Base-by-base conservation (phyloP, 805 yeast genomes). In the Teunomyces lycoperdinae region DNA sequence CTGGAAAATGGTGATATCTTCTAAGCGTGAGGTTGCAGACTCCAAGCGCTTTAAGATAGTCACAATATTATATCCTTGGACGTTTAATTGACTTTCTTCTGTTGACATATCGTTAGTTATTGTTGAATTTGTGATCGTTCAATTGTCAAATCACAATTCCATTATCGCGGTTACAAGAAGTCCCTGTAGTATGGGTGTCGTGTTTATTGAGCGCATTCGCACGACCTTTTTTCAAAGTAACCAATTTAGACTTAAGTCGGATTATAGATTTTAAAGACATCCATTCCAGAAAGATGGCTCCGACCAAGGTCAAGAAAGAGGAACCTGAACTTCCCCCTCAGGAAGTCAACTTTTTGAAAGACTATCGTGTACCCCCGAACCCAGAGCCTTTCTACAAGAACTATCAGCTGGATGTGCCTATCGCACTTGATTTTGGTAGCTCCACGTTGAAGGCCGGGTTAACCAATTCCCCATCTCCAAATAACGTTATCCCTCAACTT, bases 1-100 rank as follows among this genome's bases (percentile, higher is more conserved):
- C 62, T 89, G 96, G 64, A 78, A 84, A 45, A 86, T 77, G 28
- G 95, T 88, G 41, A 90, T 83, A 64, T 90, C 97, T 61, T 90
- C 97, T 56, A 90, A 80, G 43, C 97, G 82, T 5, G 96, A 85
- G 8, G 97, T 89, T 31, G 97, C 97, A 11, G 96, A 92, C 66
- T 90, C 97, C 58, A 90, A 79, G 55, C 96, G 78, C 60, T 63
- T 73, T 49, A 72, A 70, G 47, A 90, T 77, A 41, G 96, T 90
- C 38, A 87, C 87, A 53, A 90, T 75, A 62, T 89, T 90, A 74
- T 85, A 88, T n/a, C 95, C 96, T 60, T 85, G 94, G 48, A 85
- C 79, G 50, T 78, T 76, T 60, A 78, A 66, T 48, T 76, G 78
- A 57, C 59, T 61, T 52, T 76, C 78, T 50, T 73, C 77, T 17